Percentiles rank a stretch among this genome's conserved stretches.
Conservation (phyloP, 2,329 filamentous ascomycete species). For the Diatrype stigma region DNA sequence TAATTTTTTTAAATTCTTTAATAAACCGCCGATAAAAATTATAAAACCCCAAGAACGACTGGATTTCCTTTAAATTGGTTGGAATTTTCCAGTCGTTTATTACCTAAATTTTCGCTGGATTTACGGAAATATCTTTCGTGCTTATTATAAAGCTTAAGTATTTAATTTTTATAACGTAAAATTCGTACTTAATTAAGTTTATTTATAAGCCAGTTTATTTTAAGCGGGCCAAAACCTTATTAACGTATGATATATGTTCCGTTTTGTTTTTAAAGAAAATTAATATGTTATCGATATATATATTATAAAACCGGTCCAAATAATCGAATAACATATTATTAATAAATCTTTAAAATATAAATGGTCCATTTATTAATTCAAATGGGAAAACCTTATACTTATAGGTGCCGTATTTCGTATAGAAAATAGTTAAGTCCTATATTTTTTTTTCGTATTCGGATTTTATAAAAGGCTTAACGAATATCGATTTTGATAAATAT, state of each 20-base stretch:
- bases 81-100: background rate
- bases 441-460: background rate
- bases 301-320: too few species aligned
- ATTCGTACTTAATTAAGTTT: background rate
- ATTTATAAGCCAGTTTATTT: background rate
- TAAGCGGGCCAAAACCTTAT: background rate
- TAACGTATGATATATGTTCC: background rate
- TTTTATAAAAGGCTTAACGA: background rate
- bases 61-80: background rate
- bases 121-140: background rate
- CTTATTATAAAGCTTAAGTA: too few species aligned
- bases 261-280: too few species aligned
- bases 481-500: too few species aligned
- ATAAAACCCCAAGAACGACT: constrained; percentile 1
- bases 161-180: background rate
- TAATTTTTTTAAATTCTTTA: background rate
- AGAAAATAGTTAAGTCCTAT: background rate
- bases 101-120: background rate
- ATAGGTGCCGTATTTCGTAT: too few species aligned
- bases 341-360: too few species aligned
- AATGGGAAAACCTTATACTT: too few species aligned
- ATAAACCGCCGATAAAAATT: constrained; percentile 4
- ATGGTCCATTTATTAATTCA: too few species aligned
- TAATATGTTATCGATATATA: too few species aligned
- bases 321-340: too few species aligned